phyloP scores from a whole-genome alignment of 2,329 filamentous ascomycete species.

The Diaporthe velutina region DNA sequence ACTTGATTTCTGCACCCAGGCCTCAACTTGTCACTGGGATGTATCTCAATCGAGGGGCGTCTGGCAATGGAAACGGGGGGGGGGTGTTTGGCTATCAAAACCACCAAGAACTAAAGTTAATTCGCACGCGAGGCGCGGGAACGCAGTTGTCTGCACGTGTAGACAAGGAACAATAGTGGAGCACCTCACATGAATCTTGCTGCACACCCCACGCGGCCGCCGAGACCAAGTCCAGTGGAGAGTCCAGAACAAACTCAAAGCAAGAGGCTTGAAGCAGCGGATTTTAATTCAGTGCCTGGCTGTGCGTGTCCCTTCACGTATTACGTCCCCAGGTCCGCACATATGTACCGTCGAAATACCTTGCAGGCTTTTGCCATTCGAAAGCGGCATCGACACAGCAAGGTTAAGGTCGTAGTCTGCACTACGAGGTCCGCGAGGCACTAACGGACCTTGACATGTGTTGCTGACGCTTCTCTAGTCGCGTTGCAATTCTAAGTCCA shows the following conservation, averaged over 20 bases:
- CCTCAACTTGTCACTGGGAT: slow-evolving; percentile 25
- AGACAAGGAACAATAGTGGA: slow-evolving; percentile 10
- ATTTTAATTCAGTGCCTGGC: not conserved
- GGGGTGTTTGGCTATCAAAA: slow-evolving; percentile 20
- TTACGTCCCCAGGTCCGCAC: not conserved
- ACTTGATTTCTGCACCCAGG: not conserved
- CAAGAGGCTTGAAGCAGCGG: not conserved
- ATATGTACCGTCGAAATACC: not conserved
- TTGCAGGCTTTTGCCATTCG: not conserved
- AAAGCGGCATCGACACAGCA: not conserved
- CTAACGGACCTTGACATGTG: slow-evolving; percentile 1
- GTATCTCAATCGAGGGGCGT: slow-evolving; percentile 16
- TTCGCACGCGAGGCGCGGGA: slow-evolving; percentile 24
- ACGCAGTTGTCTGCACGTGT: slow-evolving; percentile 31
- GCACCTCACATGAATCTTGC: not conserved
- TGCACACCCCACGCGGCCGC: slow-evolving; percentile 19
- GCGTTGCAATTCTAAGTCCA: not conserved
- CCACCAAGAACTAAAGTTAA: not conserved
- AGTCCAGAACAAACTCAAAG: not conserved
- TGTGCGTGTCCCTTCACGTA: not conserved
- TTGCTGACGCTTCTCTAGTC: not conserved
- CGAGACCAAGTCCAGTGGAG: not conserved
- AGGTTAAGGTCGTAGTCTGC: too few relatives aligned
- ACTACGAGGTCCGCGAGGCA: too few relatives aligned
- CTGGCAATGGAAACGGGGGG: not conserved